Base-by-base conservation (phyloP, 2,329 filamentous ascomycete genomes). In the Clonostachys rosea region DNA sequence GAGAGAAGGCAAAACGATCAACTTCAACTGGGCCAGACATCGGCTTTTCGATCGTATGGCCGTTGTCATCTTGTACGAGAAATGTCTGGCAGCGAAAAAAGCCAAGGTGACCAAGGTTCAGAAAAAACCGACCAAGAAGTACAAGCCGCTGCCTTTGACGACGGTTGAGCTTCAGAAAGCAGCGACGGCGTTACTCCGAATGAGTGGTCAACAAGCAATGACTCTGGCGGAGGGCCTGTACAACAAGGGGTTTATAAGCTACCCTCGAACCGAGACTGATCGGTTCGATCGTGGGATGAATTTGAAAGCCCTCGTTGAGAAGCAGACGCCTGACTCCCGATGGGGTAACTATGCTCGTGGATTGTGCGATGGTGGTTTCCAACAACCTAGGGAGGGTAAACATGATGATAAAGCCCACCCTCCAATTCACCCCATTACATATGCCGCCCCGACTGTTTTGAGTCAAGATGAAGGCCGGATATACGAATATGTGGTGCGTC, bases 391-490 rank as follows among this genome's bases (percentile, higher is more conserved):
- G 40, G 79, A 86, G 54, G 94, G 94, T 5, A 80, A 83, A 46
- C 83, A 97, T 63, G 95, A 99, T 64, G 94, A 99, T 66, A 94
- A 96, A 66, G 94, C 94, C 1, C 94, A 99, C 68, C 94, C 94
- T 24, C 94, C 94, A 0, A 99, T 99, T 50, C 94, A 99, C 58
- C 94, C 94, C 1, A 87, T 99, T 50, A 87, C 87, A n/a, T 95
- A 89, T 60, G 89, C 86, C 6, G 78, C 79, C 13, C 78, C 84
- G 0, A 73, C 73, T 1, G 79, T 90, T 4, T 71, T 80, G 18
- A 81, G 74, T 47, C 74, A 82, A 2, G 76, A 86, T 45, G 89
- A 95, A 61, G 81, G 78, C 45, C 84, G 83, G 20, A 79, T 99
- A 3, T 96, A 97, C 62, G 92, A 97, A 63, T 96, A 97, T 56